These are phyloP conservation scores for Solioccasus polychromus DNA, from an alignment of 768 basidiomycete species.

Conservation along the genomic window DNA sequence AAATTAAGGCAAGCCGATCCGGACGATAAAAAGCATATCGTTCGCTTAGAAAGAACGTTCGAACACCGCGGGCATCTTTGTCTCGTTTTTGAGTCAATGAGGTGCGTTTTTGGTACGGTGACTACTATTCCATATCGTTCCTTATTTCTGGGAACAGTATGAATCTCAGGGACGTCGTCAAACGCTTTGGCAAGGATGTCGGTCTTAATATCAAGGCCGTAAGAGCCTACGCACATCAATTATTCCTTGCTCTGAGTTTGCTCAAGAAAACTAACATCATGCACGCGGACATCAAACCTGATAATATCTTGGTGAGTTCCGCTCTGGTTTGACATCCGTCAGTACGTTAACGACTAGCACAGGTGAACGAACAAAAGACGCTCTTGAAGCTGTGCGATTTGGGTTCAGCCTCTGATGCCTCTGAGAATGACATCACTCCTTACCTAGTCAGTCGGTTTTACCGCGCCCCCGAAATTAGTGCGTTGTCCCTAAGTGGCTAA, in stretches of 20 bases:
- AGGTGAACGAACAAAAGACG: conserved; percentile 96
- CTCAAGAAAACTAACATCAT: conserved; percentile 89
- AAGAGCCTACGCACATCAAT: conserved; percentile 97
- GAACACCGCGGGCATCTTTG: conserved; percentile 97
- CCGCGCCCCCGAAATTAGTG: conserved; percentile 98
- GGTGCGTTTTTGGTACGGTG: conserved; percentile 46
- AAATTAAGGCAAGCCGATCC: conserved; percentile 88
- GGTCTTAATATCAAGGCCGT: conserved; percentile 95
- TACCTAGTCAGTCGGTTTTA: conserved; percentile 98
- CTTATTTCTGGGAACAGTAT: conserved; percentile 52
- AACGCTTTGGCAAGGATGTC: conserved; percentile 97
- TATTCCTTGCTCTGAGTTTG: conserved; percentile 83
- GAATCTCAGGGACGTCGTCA: conserved; percentile 97
- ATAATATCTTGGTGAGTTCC: conserved; percentile 84
- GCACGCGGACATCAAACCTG: conserved; percentile 99
- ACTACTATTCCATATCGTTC: conserved; percentile 6
- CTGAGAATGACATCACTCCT: conserved; percentile 95
- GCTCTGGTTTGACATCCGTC: conserved; percentile 11
- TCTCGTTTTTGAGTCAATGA: conserved; percentile 91
- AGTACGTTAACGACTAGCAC: conserved; percentile 9
- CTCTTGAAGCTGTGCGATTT: conserved; percentile 93
- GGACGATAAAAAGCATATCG: conserved; percentile 94
- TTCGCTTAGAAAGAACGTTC: conserved; percentile 91
- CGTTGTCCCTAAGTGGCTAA: conserved; percentile 26
- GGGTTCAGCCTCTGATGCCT: conserved; percentile 93